Evolutionary conservation across 2,329 filamentous ascomycete species (phyloP), one percentile per base, ranked within the genome.

Genomic region (Colletotrichum limetticola): DNA sequence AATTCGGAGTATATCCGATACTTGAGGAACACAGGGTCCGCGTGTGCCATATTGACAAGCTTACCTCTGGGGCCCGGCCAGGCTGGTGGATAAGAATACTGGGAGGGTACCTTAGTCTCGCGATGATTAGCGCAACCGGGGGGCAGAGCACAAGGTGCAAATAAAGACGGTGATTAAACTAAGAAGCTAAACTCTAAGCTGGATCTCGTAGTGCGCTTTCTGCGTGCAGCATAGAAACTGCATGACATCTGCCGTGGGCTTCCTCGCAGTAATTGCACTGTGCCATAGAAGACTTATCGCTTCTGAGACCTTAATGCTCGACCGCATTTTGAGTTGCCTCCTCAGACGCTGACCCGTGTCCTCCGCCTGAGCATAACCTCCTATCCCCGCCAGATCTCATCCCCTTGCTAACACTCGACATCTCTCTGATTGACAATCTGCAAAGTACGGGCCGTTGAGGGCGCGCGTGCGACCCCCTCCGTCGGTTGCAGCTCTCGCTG

Each of bases 401-500:
- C 46, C 49, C 26, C 42, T 70, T 70, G 66, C 70, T 70, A 70
- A 69, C 67, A 70, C 66, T 71, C 19, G 56, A 72, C 66, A 70
- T 32, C 66, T 65, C 57, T 60, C 66, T 70, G 67, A 59, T 56
- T 66, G 42, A 61, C 70, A 57, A 70, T 72, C 70, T 72, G 60
- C 56, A 22, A 70, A 72, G 60, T 56, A 61, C 70, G 70, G 56
- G 70, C 70, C 66, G 70, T 72, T 72, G 70, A 72, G 70, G 66
- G 70, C 70, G 70, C 70, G 66, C 70, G 22, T 66, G 66, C 66
- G 52, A 49, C 52, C 32, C 67, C 60, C 60, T 72, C 66, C 67
- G 60, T 72, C 66, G 70, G 46, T 57, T 70, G 66, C 70, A 61
- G 70, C 70, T 72, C 70, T 70, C 66, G 70, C 70, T 72, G 70